phyloP scores from a whole-genome alignment of 176 grass and related monocot species.

The Ensete glaucum region DNA sequence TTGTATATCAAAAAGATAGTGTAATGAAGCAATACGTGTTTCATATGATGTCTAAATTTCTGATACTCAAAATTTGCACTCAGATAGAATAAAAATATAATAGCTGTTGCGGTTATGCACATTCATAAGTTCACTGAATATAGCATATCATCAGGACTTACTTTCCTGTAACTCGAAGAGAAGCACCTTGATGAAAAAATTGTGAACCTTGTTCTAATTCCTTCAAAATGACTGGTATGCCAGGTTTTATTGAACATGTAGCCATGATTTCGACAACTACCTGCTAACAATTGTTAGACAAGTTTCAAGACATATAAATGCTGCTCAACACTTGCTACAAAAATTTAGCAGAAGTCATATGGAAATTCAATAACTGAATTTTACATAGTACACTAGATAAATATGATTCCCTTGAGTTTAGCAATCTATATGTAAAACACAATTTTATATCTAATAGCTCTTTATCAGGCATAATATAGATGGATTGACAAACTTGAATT shows the following conservation, averaged over 20 bases:
- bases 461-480: no score
- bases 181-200: slow-evolving; percentile 59
- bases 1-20: not conserved
- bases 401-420: no score
- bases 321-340: not conserved
- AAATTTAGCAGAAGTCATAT: not conserved
- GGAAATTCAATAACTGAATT: not conserved
- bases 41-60: not conserved
- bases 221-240: slow-evolving; percentile 47
- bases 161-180: slow-evolving; percentile 72
- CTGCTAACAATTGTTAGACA: not conserved
- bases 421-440: no score
- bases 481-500: no score
- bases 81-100: not conserved
- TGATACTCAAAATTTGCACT: not conserved
- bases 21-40: not conserved
- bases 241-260: slow-evolving; percentile 43
- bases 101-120: not conserved
- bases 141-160: slow-evolving; percentile 11
- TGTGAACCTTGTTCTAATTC: slow-evolving; percentile 56
- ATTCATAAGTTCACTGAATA: not conserved
- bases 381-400: not conserved
- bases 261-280: slow-evolving; percentile 28
- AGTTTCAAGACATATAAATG: not conserved
- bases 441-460: no score